These are phyloP conservation scores for Rutstroemia sydowiana DNA, from an alignment of 2,329 filamentous ascomycete genomes.

Conservation along the genomic window DNA sequence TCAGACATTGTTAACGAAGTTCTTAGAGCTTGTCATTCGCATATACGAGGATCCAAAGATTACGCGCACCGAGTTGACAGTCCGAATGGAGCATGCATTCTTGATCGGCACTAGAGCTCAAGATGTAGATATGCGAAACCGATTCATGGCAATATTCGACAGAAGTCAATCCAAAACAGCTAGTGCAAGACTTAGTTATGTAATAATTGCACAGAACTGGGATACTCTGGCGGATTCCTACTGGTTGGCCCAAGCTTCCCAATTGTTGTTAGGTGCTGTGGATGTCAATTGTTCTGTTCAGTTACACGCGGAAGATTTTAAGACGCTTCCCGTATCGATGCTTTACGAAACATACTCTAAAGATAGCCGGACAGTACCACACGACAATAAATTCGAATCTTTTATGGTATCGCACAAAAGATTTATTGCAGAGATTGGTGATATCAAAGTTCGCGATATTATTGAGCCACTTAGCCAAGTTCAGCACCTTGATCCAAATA, in stretches of 20 bases:
- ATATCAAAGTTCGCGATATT: conserved; percentile 80
- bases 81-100: conserved; percentile 96
- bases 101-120: conserved; percentile 88
- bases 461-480: conserved; percentile 86
- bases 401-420: conserved; percentile 71
- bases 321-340: conserved; percentile 63
- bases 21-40: conserved; percentile 89
- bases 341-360: conserved; percentile 67
- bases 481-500: conserved; percentile 76
- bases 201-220: conserved; percentile 92
- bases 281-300: conserved; percentile 76
- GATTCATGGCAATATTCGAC: conserved; percentile 95
- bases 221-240: conserved; percentile 90
- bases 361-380: conserved; percentile 61
- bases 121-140: conserved; percentile 93
- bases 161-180: conserved; percentile 89
- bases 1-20: conserved; percentile 80
- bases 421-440: conserved; percentile 78
- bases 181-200: conserved; percentile 80
- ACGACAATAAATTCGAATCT: conserved; percentile 74
- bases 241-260: conserved; percentile 93
- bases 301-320: conserved; percentile 79
- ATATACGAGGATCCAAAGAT: conserved; percentile 99
- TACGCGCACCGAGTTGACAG: conserved; percentile 87
- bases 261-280: conserved; percentile 83